Base-by-base conservation (phyloP, 768 basidiomycete genomes). In the Lactarius indigo region DNA sequence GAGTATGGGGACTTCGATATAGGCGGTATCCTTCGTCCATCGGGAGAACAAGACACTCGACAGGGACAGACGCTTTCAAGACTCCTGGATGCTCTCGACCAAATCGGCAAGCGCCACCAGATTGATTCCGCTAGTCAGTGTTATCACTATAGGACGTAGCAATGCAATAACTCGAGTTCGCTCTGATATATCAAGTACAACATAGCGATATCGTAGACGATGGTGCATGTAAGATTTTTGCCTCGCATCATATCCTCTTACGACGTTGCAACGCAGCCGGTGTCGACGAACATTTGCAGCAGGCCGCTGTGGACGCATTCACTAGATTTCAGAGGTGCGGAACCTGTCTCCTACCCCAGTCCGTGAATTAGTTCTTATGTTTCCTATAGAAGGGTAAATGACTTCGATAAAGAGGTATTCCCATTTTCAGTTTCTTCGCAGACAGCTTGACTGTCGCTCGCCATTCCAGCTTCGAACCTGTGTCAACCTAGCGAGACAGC, bases 401-500 rank as follows among this genome's bases (percentile, higher is more conserved):
- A 54, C 23, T 28, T 54, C 52, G 52, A 54, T 28, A 54, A 28
- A 54, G n/a, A 54, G 52, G 52, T 86, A 68, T 15, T 75, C 62
- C 63, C 33, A 18, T 33, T 63, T 60, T 63, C 44, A 17, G 41
- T 41, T 41, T 41, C 6, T 41, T 18, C 23, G 7, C n/a, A 17
- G 12, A 13, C 3, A 1, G 23, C 33, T 65, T 35, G 41, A 61
- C 60, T 73, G 58, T 31, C 41, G 41, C 20, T 52, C 13, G 56
- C 1, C 57, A 52, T 62, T n/a, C 17, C 71, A 90, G 87, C 81
- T 91, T 17, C 83, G 88, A 55, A 89, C 87, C 73, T 90, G 90
- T 73, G 85, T 87, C 41, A 89, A 90, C 72, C 87, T 89, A 17
- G 84, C 88, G 28, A 84, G 88, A 39, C 89, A 89, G 72, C 79